phyloP scores from a whole-genome alignment of 768 basidiomycete species.

The Tricholomella constricta region DNA sequence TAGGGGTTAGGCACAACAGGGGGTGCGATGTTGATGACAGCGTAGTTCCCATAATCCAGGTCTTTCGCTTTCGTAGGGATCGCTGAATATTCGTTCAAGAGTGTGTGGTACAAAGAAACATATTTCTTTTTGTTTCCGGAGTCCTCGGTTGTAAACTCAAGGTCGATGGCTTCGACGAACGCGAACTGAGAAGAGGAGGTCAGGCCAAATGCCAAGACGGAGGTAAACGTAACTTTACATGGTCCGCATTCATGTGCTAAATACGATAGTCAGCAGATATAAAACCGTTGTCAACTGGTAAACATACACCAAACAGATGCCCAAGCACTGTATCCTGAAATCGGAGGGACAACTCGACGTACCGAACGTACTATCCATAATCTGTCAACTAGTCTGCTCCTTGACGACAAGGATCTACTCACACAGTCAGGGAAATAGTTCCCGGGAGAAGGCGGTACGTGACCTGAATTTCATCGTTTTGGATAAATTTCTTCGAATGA shows the following conservation, averaged over 20 bases:
- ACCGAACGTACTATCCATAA: slow-evolving; percentile 56
- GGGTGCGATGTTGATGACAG: slow-evolving; percentile 78
- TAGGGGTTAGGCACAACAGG: slow-evolving; percentile 88
- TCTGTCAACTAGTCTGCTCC: slow-evolving; percentile 15
- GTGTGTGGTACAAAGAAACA: slow-evolving; percentile 51
- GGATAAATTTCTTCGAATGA: slow-evolving; percentile 1
- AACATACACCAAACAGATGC: slow-evolving; percentile 77
- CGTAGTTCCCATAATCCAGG: slow-evolving; percentile 64
- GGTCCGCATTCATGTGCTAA: slow-evolving; percentile 85
- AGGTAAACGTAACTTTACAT: slow-evolving; percentile 41
- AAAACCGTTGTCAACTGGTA: slow-evolving; percentile 20
- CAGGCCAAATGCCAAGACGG: slow-evolving; percentile 11
- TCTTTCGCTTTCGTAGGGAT: slow-evolving; percentile 55
- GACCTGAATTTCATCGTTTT: slow-evolving; percentile 47
- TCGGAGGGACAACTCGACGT: slow-evolving; percentile 72
- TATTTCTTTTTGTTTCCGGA: slow-evolving; percentile 13
- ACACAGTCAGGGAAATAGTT: slow-evolving; percentile 89
- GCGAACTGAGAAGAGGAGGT: slow-evolving; percentile 45
- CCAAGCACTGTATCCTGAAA: slow-evolving; percentile 90
- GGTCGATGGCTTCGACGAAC: slow-evolving; percentile 55
- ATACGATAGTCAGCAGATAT: slow-evolving; percentile 26
- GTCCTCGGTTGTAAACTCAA: slow-evolving; percentile 41
- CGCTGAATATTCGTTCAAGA: slow-evolving; percentile 65
- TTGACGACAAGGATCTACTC: slow-evolving; percentile 31
- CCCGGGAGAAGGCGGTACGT: slow-evolving; percentile 80